These are phyloP conservation scores for Solanum commersonii DNA, from an alignment of 257 asterid genomes.

Conservation along the genomic window DNA sequence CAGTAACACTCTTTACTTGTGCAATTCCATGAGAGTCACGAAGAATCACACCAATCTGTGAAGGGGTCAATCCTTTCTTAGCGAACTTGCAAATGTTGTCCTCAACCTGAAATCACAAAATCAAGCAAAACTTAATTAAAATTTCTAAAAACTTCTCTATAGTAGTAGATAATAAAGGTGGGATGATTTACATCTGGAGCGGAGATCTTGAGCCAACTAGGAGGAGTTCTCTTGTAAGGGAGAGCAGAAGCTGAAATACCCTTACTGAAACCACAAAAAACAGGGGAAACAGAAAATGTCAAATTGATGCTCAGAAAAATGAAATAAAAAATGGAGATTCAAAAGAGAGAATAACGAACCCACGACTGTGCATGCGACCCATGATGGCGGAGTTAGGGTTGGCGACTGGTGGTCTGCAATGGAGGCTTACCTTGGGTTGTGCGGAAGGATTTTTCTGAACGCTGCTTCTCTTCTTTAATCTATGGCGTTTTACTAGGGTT, in stretches of 20 bases:
- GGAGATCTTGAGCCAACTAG: constrained; percentile 75
- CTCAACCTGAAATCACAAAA: constrained; percentile 33
- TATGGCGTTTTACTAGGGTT: constrained; percentile 15
- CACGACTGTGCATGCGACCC: constrained; percentile 95
- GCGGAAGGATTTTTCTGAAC: neutral
- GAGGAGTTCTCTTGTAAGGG: constrained; percentile 80
- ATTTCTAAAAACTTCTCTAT: neutral
- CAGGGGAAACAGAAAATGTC: neutral
- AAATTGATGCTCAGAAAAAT: neutral
- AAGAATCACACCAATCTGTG: constrained; percentile 80
- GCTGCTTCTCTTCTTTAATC: neutral
- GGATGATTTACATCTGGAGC: constrained; percentile 38
- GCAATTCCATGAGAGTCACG: constrained; percentile 89
- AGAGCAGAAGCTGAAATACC: constrained; percentile 86
- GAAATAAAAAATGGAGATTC: neutral
- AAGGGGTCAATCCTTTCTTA: constrained; percentile 67
- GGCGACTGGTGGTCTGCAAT: neutral
- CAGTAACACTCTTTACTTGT: constrained; percentile 77
- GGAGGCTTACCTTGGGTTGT: neutral
- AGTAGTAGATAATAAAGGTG: neutral
- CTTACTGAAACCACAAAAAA: constrained; percentile 36
- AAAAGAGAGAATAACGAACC: constrained; percentile 20
- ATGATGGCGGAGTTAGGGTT: constrained; percentile 25
- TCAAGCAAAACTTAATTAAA: neutral
- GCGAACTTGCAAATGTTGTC: constrained; percentile 76